Evolutionary conservation across 495 filamentous ascomycete species (phyloP).

Genomic region (Aspergillus cristatus): DNA sequence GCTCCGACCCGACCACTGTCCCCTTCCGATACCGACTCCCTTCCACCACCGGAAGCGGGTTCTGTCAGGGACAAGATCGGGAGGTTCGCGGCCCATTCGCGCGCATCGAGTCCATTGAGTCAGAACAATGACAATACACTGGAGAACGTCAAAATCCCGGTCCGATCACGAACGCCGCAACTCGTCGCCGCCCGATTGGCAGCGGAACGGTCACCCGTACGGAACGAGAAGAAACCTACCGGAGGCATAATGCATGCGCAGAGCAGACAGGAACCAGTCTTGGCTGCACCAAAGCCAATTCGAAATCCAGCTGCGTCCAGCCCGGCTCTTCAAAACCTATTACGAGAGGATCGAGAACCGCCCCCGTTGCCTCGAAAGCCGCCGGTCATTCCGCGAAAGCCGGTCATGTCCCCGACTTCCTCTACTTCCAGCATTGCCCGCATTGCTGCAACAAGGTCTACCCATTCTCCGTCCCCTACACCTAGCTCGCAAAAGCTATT

Average conservation of each 20-base stretch:
- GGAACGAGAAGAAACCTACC: slow-evolving; percentile 4
- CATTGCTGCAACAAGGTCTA: slow-evolving; percentile 8
- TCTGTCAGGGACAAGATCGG: slow-evolving; percentile 37
- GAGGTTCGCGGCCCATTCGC: slow-evolving; percentile 20
- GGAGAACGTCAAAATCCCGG: slow-evolving; percentile 6
- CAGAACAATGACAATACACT: slow-evolving; percentile 1
- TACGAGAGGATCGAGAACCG: slow-evolving; percentile 1
- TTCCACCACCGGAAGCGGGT: slow-evolving; percentile 27
- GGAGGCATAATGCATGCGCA: slow-evolving; percentile 1
- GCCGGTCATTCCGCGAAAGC: slow-evolving; percentile 4
- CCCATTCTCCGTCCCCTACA: slow-evolving; percentile 7
- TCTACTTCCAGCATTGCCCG: slow-evolving; percentile 1
- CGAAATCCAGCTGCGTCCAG: slow-evolving; percentile 1
- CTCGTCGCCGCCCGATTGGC: slow-evolving; percentile 31
- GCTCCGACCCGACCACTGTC: slow-evolving; percentile 7
- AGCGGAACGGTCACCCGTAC: slow-evolving; percentile 19
- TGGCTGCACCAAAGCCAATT: slow-evolving; percentile 6
- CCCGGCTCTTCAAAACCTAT: slow-evolving; percentile 1
- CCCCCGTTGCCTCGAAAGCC: no score
- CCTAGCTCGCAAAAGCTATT: slow-evolving; percentile 9
- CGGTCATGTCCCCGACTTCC: slow-evolving; percentile 1
- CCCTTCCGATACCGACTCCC: slow-evolving; percentile 11
- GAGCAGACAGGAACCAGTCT: not conserved
- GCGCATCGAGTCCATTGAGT: slow-evolving; percentile 1
- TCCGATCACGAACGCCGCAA: slow-evolving; percentile 16